phyloP scores from a whole-genome alignment of 176 grass and related monocot species.

The Musa beccarii region DNA sequence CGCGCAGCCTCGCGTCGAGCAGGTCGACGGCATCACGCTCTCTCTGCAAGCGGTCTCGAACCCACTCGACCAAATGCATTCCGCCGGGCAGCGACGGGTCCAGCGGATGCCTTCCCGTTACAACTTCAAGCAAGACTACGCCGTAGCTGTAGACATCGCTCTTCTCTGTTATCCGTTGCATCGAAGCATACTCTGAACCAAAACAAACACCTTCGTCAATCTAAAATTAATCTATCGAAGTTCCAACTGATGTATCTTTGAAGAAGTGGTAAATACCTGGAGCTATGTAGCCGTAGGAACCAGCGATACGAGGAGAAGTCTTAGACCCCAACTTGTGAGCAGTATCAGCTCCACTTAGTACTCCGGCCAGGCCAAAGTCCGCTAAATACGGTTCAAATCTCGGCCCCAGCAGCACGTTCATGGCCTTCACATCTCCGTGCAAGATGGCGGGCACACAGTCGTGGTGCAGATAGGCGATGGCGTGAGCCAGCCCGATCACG shows the following conservation, averaged over 20 bases:
- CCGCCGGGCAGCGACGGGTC: conserved; percentile 69
- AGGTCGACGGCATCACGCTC: conserved; percentile 39
- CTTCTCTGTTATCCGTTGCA: conserved; percentile 85
- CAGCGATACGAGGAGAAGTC: conserved; percentile 47
- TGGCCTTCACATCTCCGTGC: conserved; percentile 86
- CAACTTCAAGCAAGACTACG: conserved; percentile 66
- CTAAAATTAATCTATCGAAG: background rate
- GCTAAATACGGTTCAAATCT: conserved; percentile 76
- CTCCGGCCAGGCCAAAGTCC: conserved; percentile 82
- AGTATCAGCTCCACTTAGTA: conserved; percentile 16
- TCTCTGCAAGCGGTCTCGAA: conserved; percentile 49
- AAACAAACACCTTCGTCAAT: background rate
- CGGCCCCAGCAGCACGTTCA: conserved; percentile 81
- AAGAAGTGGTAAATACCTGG: conserved; percentile 32
- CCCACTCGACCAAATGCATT: conserved; percentile 78
- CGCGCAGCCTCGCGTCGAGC: conserved; percentile 62
- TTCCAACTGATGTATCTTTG: background rate
- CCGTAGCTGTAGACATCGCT: conserved; percentile 95
- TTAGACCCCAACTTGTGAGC: conserved; percentile 41
- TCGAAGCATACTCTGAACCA: conserved; percentile 32
- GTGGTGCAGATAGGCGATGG: conserved; percentile 82
- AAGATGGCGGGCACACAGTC: conserved; percentile 87
- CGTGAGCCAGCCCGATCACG: conserved; percentile 70
- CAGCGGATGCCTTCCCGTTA: conserved; percentile 66
- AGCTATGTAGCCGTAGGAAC: conserved; percentile 88